Percentiles rank a stretch among this genome's conserved stretches.
Conservation (phyloP, 179 eudicot genomes). For the Pouteria campechiana region DNA sequence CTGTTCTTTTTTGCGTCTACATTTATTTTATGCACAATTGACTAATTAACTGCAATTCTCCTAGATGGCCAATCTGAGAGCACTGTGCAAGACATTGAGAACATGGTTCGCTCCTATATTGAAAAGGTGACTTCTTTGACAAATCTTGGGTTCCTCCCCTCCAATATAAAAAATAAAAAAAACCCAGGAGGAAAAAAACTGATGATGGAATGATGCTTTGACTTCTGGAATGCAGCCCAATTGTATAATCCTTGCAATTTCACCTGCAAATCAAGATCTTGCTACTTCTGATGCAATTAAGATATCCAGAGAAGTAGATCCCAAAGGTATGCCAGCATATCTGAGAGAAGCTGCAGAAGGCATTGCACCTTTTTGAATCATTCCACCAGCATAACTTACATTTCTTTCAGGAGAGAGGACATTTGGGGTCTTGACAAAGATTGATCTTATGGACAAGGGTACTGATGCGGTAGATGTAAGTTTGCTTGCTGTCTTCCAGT, state of each 20-base stretch:
- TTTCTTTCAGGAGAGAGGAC: constrained; percentile 32
- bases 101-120: constrained; percentile 85
- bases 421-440: constrained; percentile 41
- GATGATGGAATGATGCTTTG: too few relatives aligned
- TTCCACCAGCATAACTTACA: too few relatives aligned
- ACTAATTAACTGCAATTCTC: constrained; percentile 8
- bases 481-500: too few relatives aligned
- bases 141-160: too few relatives aligned
- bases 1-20: not conserved
- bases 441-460: constrained; percentile 49
- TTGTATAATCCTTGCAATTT: constrained; percentile 86
- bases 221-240: constrained; percentile 60
- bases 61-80: constrained; percentile 86
- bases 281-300: constrained; percentile 99
- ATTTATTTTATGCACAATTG: not conserved
- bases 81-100: constrained; percentile 80
- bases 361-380: too few relatives aligned
- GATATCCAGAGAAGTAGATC: constrained; percentile 95
- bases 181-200: too few relatives aligned
- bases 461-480: constrained; percentile 47
- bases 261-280: constrained; percentile 99
- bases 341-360: too few relatives aligned
- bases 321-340: constrained; percentile 83
- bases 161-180: too few relatives aligned
- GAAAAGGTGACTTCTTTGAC: constrained; percentile 53